Evolutionary conservation across 2,329 filamentous ascomycete genomes (phyloP), one percentile per base, ranked within the genome.

Genomic region (Penicillium verrucosum): DNA sequence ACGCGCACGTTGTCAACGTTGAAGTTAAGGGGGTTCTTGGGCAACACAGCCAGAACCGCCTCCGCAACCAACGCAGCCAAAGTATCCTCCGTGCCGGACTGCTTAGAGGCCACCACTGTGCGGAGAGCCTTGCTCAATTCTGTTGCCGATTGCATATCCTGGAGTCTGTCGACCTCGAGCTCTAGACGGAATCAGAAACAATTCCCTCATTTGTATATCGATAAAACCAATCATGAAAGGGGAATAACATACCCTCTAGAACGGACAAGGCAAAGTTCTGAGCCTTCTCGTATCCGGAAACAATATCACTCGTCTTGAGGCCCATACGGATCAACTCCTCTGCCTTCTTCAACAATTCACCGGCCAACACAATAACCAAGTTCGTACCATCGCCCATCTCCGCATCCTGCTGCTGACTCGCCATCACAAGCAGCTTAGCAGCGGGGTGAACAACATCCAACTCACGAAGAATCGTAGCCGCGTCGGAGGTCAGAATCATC

Each of bases 341-440:
- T 11, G 95, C 95, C 81, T 99, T 97, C 80, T 90, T 92, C 68
- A 99, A 81, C 70, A 99, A 81, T 81, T 99, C 94, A 63, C 95
- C 94, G 5, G 94, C 94, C 60, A 99, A 81, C 53, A 99, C 84
- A 71, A 99, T 97, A 68, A 99, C 94, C 75, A 99, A 79, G 78
- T 99, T 99, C 57, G 94, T 99, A 54, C 90, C 94, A 78, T 99
- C 95, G 57, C 94, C 94, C 90, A 99, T 96, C 85, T 99, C 94
- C 41, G 92, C 87, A 77, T 99, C 95, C 79, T 99, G 95, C 80
- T 99, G 94, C 78, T 99, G 94, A 75, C 89, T 93, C 60, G 94
- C 93, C 95, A 99, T 99, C 68, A 99, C 94, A 52, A 99, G 81
- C 63, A 99, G 83, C 81, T 99, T 99, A 50, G 94, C 95, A 56